Conservation (phyloP, 1,284 basidiomycete species). For the Xerocomus amazonicus region DNA sequence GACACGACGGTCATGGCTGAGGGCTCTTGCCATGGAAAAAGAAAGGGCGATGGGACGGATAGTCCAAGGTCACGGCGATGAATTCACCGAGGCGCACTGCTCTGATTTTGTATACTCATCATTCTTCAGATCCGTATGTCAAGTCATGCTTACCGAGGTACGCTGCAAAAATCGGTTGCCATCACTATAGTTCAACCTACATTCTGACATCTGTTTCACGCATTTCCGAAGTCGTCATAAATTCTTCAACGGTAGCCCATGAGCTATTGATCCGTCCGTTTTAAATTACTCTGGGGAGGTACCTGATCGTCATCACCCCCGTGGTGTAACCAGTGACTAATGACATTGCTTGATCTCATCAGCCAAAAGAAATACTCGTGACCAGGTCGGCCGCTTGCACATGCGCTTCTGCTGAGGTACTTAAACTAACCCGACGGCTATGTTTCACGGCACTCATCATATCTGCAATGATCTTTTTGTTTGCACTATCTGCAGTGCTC, state of each 20-base stretch:
- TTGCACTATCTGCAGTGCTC: slow-evolving; percentile 15
- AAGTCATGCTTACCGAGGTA: too few relatives aligned
- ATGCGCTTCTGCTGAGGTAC: neutral
- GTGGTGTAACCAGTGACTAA: neutral
- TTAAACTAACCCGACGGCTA: neutral
- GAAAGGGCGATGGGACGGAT: too few relatives aligned
- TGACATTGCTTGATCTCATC: neutral
- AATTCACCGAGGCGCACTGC: too few relatives aligned
- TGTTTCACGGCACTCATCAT: neutral
- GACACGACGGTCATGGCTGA: too few relatives aligned
- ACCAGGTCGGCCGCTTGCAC: neutral
- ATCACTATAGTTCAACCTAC: neutral
- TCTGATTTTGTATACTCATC: too few relatives aligned
- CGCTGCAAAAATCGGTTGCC: neutral
- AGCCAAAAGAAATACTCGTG: neutral
- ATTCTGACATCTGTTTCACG: neutral
- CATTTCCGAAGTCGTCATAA: neutral
- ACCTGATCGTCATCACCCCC: neutral
- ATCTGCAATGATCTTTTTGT: slow-evolving; percentile 15
- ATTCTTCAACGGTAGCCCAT: too few relatives aligned
- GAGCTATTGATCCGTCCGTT: neutral
- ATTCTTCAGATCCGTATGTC: too few relatives aligned
- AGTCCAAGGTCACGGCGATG: too few relatives aligned
- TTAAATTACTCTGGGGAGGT: neutral
- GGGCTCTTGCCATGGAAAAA: too few relatives aligned